A percentile compares a stretch with the other conserved stretches of the same genome.
These are phyloP conservation scores for Plasmodium ovale DNA, from an alignment of 169 alveolate genomes.

Conservation along the genomic window DNA sequence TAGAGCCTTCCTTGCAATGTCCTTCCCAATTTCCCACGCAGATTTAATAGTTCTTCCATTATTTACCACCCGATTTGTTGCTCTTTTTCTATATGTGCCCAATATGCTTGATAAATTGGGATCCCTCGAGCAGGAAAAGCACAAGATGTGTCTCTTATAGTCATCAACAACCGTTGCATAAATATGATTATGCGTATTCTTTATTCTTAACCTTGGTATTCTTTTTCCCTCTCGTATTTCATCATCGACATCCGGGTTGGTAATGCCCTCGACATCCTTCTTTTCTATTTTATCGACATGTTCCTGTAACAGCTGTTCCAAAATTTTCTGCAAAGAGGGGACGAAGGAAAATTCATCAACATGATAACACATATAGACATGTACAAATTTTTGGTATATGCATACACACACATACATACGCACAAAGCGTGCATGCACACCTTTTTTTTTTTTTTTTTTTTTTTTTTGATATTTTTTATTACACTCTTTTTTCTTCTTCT, in stretches of 20 bases:
- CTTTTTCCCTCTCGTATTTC: constrained; percentile 83
- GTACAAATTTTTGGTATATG: not conserved
- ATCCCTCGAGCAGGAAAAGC: constrained; percentile 79
- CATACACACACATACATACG: not conserved
- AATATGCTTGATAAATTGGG: constrained; percentile 70
- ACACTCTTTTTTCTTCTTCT: constrained; percentile 19
- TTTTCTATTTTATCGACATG: constrained; percentile 68
- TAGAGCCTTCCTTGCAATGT: constrained; percentile 80
- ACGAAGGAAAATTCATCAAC: not conserved
- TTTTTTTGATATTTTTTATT: not conserved
- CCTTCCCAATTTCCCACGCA: constrained; percentile 85
- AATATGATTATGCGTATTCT: constrained; percentile 81
- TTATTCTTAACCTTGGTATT: constrained; percentile 79
- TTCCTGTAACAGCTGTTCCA: constrained; percentile 77
- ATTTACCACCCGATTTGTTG: constrained; percentile 78
- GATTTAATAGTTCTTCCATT: constrained; percentile 82
- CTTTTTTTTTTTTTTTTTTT: not conserved
- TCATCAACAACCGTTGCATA: constrained; percentile 84
- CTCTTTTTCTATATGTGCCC: constrained; percentile 82
- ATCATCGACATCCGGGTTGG: constrained; percentile 52
- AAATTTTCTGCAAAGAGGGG: constrained; percentile 41
- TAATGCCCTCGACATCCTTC: constrained; percentile 49
- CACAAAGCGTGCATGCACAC: not conserved
- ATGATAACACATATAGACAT: not conserved
- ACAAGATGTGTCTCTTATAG: constrained; percentile 74